phyloP scores from a whole-genome alignment of 176 grass and related monocot species.

The Tuctoria greenei region DNA sequence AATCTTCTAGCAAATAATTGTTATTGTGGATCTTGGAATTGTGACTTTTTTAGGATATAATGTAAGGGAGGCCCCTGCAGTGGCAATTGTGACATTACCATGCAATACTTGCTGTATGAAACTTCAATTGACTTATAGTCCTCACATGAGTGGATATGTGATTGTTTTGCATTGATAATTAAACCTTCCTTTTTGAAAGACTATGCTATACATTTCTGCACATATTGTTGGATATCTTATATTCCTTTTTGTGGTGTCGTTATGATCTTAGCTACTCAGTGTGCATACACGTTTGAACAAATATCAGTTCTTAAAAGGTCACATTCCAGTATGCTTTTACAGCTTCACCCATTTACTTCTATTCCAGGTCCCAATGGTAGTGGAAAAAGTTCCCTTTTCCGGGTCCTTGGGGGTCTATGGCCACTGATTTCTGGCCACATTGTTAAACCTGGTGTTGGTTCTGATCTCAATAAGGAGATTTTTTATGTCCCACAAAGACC shows the following conservation, averaged over 20 bases:
- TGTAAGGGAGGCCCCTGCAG: background rate
- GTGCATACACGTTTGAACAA: background rate
- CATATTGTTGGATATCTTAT: slow-evolving; percentile 25
- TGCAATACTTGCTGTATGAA: slow-evolving; percentile 20
- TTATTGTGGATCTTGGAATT: background rate
- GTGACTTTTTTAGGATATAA: background rate
- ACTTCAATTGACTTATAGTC: background rate
- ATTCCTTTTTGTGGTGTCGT: background rate
- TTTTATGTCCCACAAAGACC: slow-evolving; percentile 99
- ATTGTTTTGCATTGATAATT: slow-evolving; percentile 12
- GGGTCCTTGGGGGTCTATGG: slow-evolving; percentile 97
- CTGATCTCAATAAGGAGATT: slow-evolving; percentile 99
- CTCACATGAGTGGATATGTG: background rate
- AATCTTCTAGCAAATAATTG: slow-evolving; percentile 24
- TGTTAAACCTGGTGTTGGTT: slow-evolving; percentile 98
- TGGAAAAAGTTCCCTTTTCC: slow-evolving; percentile 97
- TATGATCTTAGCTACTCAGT: background rate
- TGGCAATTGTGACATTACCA: background rate
- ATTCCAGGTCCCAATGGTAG: slow-evolving; percentile 95
- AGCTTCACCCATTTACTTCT: slow-evolving; percentile 6
- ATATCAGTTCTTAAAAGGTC: background rate
- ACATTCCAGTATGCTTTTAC: slow-evolving; percentile 2
- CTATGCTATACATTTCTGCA: background rate
- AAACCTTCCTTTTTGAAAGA: background rate
- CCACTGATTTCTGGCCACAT: slow-evolving; percentile 93